Evolutionary conservation across 2,329 filamentous ascomycete species (phyloP).

Genomic region (Epichloe gansuensis): DNA sequence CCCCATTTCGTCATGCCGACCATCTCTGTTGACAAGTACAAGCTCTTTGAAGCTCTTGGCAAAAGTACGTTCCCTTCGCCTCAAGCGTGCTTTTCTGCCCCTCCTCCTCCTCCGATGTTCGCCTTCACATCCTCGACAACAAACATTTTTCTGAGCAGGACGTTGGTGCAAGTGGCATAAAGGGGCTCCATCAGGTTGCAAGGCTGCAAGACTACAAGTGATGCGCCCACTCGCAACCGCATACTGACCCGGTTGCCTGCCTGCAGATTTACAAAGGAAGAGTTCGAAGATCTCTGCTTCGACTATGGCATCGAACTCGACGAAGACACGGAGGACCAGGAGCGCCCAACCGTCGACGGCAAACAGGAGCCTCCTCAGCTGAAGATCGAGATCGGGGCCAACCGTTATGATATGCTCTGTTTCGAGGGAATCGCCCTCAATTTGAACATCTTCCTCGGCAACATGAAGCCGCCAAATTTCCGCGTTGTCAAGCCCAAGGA

Average conservation of each 20-base stretch:
- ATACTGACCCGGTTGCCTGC: slow-evolving; percentile 10
- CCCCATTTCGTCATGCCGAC: slow-evolving; percentile 62
- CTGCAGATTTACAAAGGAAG: slow-evolving; percentile 70
- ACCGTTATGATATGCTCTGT: slow-evolving; percentile 89
- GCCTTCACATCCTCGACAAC: neutral
- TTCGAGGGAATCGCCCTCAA: slow-evolving; percentile 94
- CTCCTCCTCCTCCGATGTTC: neutral
- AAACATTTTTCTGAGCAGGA: no score
- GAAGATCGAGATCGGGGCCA: slow-evolving; percentile 96
- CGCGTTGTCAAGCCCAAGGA: slow-evolving; percentile 57
- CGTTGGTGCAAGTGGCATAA: no score
- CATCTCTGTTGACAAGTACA: slow-evolving; percentile 91
- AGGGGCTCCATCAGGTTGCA: no score
- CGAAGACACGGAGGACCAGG: slow-evolving; percentile 75
- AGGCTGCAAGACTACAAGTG: neutral
- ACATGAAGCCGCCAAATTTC: slow-evolving; percentile 66
- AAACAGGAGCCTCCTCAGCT: slow-evolving; percentile 81
- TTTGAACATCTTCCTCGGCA: slow-evolving; percentile 86
- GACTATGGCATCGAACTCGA: slow-evolving; percentile 97
- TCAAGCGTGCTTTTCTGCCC: slow-evolving; percentile 9
- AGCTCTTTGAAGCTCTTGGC: slow-evolving; percentile 85
- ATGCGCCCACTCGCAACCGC: neutral
- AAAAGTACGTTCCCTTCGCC: slow-evolving; percentile 47
- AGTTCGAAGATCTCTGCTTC: slow-evolving; percentile 97
- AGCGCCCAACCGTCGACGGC: slow-evolving; percentile 62